Evolutionary conservation across 2,329 filamentous ascomycete species (phyloP), one percentile per base, ranked within the genome.

Genomic region (Arthrobotrys musiformis): DNA sequence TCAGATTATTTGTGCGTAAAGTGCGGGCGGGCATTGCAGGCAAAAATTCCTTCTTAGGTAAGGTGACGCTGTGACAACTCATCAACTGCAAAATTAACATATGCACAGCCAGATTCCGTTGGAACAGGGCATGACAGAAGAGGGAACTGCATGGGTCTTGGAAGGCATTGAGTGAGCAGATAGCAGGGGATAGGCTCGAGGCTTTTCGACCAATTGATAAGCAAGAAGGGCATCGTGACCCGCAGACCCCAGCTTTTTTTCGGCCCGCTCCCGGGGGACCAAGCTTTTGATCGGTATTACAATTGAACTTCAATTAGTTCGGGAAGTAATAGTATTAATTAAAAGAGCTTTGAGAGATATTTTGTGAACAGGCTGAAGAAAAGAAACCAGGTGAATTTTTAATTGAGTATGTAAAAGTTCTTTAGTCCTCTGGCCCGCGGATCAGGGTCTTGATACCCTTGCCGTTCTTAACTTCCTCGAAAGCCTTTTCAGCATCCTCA

Each of bases 391-490:
- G 11, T 58, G 19, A 26, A n/a, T 42, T n/a, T 19, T 42, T 42
- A 2, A 17, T 42, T n/a, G 19, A 6, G 26, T 58, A 19, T 58
- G 54, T 58, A 62, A 54, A 44, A 56, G 33, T 46, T 15, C 8
- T 24, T 76, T 50, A 76, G 40, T 89, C 87, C 79, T 91, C 90
- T 6, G 89, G 89, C 0, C 90, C 90, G 2, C 86, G 88, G 81
- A 91, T 91, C 80, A 92, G 80, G 22, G 90, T 86, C 86, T 92
- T 92, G 81, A 91, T 91, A 19, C 89, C 90, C 85, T 95, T 90
- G 1, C 93, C 94, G 80, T 89, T 88, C 86, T 93, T 93, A 44
- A 97, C 93, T 84, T 93, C 91, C 82, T 90, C 87, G 82, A 97
- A 97, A 0, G 94, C 94, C 82, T 91, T 86, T 85, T 97, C 93